These are phyloP conservation scores for Moesziomyces parantarcticus DNA, from an alignment of 1,284 basidiomycete species.

Conservation along the genomic window DNA sequence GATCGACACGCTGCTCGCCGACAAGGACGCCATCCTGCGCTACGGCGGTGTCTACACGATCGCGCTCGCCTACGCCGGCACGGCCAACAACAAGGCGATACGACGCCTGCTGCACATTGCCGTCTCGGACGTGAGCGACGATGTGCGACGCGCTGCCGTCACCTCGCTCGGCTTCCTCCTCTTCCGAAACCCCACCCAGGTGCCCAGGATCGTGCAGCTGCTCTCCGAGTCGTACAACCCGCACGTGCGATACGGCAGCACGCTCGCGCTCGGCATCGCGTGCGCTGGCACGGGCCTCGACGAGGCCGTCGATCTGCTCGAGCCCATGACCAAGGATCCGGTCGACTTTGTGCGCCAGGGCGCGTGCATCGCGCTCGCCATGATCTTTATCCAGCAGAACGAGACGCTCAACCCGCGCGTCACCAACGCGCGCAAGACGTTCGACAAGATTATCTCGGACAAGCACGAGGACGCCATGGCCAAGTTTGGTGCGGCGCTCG, in stretches of 20 bases:
- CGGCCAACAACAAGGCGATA: constrained; percentile 67
- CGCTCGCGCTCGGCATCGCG: constrained; percentile 67
- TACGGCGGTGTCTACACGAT: constrained; percentile 67
- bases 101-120: constrained; percentile 65
- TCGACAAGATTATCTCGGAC: constrained; percentile 64
- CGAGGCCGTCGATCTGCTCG: constrained; percentile 65
- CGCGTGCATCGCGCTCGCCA: constrained; percentile 64
- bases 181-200: constrained; percentile 67
- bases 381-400: constrained; percentile 67
- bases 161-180: constrained; percentile 66
- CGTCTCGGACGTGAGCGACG: constrained; percentile 67
- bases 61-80: constrained; percentile 67
- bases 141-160: constrained; percentile 67
- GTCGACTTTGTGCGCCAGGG: constrained; percentile 68
- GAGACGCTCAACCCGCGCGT: constrained; percentile 65
- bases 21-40: constrained; percentile 67
- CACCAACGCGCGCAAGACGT: constrained; percentile 58
- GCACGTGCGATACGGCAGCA: constrained; percentile 67
- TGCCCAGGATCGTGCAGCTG: constrained; percentile 66
- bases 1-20: constrained; percentile 63
- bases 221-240: constrained; percentile 68
- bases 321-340: constrained; percentile 67
- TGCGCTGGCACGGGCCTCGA: constrained; percentile 67
- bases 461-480: constrained; percentile 68
- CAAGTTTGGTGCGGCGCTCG: constrained; percentile 67